Evolutionary conservation across 2,329 filamentous ascomycete genomes (phyloP).

Genomic region (Monosporascus sp.): DNA sequence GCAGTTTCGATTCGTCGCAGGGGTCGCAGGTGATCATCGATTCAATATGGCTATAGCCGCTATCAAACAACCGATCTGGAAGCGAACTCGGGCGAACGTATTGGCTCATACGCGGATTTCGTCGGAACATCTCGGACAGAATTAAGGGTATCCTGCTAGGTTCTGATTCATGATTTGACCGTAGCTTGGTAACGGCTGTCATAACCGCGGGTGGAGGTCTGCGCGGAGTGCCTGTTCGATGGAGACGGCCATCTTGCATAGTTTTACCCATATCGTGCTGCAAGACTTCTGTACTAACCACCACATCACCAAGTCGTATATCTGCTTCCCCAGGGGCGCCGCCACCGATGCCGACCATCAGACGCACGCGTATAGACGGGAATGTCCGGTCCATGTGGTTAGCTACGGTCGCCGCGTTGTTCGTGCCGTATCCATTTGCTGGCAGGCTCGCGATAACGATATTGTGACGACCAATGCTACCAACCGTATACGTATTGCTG

Average conservation of each 20-base stretch:
- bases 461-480: constrained; percentile 10
- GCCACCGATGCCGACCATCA: constrained; percentile 25
- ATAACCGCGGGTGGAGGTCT: not conserved
- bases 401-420: constrained; percentile 12
- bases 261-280: constrained; percentile 11
- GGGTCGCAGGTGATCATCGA: not conserved
- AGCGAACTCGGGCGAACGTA: not conserved
- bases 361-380: constrained; percentile 9
- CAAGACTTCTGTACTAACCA: constrained; percentile 12
- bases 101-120: not conserved
- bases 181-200: not conserved
- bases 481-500: constrained; percentile 17
- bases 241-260: not conserved
- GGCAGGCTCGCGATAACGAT: constrained; percentile 17
- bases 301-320: constrained; percentile 23
- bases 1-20: not conserved
- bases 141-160: not conserved
- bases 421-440: constrained; percentile 7
- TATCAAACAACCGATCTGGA: not conserved
- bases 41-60: not conserved
- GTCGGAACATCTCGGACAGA: not conserved
- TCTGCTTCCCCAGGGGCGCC: constrained; percentile 15
- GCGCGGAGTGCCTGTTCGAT: not conserved
- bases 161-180: not conserved
- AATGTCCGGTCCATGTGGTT: constrained; percentile 12